Conservation (phyloP, 176 grass and related monocot species). For the Eragrostis nindensis region DNA sequence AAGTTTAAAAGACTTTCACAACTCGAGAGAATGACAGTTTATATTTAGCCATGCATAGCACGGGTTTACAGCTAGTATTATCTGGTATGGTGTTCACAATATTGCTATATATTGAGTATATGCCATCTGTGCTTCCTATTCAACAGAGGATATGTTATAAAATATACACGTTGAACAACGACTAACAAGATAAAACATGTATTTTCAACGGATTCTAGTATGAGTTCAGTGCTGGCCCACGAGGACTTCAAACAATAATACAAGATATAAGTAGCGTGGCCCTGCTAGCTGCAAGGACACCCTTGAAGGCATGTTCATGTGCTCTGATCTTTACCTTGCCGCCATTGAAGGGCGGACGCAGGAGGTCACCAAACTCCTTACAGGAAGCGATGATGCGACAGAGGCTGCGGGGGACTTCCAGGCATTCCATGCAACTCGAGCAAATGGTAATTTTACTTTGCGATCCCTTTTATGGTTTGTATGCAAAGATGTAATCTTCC, state of each 20-base stretch:
- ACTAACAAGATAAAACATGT: neutral
- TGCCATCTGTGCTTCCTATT: neutral
- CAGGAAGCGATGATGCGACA: neutral
- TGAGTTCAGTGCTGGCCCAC: neutral
- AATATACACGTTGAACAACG: neutral
- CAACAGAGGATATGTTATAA: neutral
- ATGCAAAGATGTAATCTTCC: neutral
- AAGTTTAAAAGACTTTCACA: too few species aligned
- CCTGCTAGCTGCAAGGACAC: neutral
- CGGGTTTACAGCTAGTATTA: too few species aligned
- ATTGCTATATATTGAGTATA: neutral
- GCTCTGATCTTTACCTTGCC: constrained; percentile 33
- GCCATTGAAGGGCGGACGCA: neutral
- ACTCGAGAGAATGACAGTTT: too few species aligned
- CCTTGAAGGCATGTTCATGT: constrained; percentile 14
- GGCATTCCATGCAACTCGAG: neutral
- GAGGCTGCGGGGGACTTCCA: neutral
- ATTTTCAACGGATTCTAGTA: too few species aligned
- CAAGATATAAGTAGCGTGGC: neutral
- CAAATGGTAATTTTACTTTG: neutral
- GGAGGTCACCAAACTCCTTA: constrained; percentile 9
- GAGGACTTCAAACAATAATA: neutral
- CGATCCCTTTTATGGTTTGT: neutral
- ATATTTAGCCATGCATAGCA: too few species aligned
- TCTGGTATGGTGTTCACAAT: too few species aligned